phyloP scores from a whole-genome alignment of 1,139 yeast genomes.

The Geotrichum carabidarum region DNA sequence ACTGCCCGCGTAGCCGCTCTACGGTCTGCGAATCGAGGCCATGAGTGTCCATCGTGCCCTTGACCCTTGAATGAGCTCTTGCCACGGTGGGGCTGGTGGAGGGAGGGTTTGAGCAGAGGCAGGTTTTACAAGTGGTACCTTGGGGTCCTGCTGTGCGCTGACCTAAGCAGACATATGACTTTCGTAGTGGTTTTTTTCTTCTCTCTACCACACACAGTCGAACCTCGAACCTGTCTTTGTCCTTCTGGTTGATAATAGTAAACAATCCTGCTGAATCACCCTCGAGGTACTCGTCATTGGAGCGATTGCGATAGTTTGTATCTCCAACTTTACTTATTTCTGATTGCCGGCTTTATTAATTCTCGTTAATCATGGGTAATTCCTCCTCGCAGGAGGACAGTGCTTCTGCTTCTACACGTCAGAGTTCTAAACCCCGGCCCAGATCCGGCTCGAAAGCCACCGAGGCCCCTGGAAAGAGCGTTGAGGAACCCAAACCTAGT shows the following conservation, averaged over 20 bases:
- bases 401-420: neutral
- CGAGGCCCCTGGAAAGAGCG: neutral
- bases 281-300: no score
- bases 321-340: neutral
- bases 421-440: neutral
- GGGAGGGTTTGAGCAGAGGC: no score
- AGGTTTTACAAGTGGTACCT: no score
- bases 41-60: neutral
- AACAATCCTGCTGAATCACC: no score
- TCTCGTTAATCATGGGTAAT: conserved; percentile 28
- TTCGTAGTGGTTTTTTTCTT: neutral
- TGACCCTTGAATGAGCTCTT: neutral
- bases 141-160: neutral
- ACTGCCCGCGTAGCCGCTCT: conserved; percentile 20
- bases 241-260: neutral
- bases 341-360: neutral
- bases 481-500: neutral
- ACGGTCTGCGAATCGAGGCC: conserved; percentile 1
- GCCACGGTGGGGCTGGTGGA: no score
- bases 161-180: neutral
- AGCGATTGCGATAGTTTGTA: neutral
- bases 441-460: conserved; percentile 4
- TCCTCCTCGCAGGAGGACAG: conserved; percentile 32
- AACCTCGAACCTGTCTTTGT: no score
- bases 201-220: neutral